phyloP scores from a whole-genome alignment of 2,329 filamentous ascomycete species.

The Trichoderma sp. region DNA sequence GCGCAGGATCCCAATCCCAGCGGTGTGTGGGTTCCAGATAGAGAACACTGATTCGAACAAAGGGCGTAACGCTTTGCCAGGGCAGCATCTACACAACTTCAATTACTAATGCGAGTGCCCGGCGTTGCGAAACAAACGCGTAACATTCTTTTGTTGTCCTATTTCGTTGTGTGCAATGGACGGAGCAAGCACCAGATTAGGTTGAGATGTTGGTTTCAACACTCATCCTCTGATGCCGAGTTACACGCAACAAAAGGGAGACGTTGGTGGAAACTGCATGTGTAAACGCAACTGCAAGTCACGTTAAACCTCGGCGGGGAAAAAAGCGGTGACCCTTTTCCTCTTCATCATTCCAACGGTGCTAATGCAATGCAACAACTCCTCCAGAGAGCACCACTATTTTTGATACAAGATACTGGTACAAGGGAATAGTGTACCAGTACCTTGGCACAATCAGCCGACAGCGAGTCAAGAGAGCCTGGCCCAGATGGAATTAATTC shows the following conservation, averaged over 20 bases:
- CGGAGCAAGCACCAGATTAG: conserved; percentile 13
- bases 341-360: not conserved
- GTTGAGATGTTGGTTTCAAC: not conserved
- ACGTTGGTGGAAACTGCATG: not conserved
- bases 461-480: not conserved
- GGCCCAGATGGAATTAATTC: not conserved
- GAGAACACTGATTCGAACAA: conserved; percentile 11
- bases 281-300: not conserved
- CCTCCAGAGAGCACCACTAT: not conserved
- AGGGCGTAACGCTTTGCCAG: not conserved
- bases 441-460: not conserved
- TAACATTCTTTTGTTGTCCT: not conserved
- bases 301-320: not conserved
- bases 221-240: not conserved
- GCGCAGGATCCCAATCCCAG: conserved; percentile 10
- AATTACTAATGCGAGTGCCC: conserved; percentile 8
- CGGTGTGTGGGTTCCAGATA: conserved; percentile 5
- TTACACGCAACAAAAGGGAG: not conserved
- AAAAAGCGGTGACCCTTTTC: not conserved
- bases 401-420: not conserved
- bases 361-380: conserved; percentile 8
- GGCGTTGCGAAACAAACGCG: not conserved
- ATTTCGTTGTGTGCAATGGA: conserved; percentile 3
- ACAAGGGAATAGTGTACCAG: not conserved
- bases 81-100: not conserved